Evolutionary conservation across 306 rosid species (phyloP), one percentile per base, ranked within the genome.

Genomic region (Malus orientalis): DNA sequence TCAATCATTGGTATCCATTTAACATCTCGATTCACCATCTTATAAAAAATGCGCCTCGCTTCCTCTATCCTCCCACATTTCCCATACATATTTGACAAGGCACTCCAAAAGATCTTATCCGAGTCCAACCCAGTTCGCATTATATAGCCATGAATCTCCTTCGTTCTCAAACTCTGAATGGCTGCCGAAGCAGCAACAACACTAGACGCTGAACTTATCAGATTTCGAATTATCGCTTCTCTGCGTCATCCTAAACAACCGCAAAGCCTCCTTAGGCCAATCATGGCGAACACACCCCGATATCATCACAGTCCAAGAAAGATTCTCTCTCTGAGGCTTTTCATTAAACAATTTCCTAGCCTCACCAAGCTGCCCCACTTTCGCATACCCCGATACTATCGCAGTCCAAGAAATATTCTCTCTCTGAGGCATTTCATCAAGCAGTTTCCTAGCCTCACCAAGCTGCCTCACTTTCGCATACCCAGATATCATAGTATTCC

Each of bases 71-170:
- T 86, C 80, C 91, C 91, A 83, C 92, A 89, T 79, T 91, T 91
- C 12, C 91, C 92, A 79, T 86, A 85, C 83, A 89, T 69, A 73
- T 86, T 89, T 61, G 84, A 81, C 68, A 87, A 81, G 33, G 93
- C 87, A 85, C 89, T 87, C 94, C 87, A 85, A 78, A 91, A 89
- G 23, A 85, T 92, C 84, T 83, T 83, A 69, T 91, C 94, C n/a
- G 76, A 87, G 47, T 85, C 79, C 74, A 86, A 86, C 22, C 84
- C 87, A 13, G 78, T 81, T 63, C 91, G 73, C 69, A 74, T 71
- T 47, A 91, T 80, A 75, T 76, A 76, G 19, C 93, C 88, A 80
- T 86, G 93, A 78, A 91, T 87, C 76, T 91, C 92, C 89, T 88
- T 91, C 19, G 64, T 29, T 61, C 69, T 69, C 54, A 85, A 75